A percentile compares a stretch with the other conserved stretches of the same genome.
Conservation (phyloP, 257 asterid genomes). For the Primulina eburnea region DNA sequence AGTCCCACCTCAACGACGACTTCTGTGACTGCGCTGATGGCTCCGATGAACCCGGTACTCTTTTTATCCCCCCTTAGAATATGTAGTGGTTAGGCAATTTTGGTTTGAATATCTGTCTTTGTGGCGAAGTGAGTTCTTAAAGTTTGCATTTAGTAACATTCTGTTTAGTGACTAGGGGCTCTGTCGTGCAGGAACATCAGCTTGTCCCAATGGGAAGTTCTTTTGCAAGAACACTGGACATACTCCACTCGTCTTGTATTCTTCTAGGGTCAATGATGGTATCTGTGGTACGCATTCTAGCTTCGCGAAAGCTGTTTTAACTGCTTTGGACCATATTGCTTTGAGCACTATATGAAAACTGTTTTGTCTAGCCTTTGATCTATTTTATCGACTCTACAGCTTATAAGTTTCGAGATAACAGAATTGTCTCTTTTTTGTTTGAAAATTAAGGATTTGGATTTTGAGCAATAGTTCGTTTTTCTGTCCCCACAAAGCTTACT, state of each 20-base stretch:
- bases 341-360: slow-evolving; percentile 3
- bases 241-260: slow-evolving; percentile 55
- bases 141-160: not conserved
- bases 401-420: not conserved
- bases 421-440: not conserved
- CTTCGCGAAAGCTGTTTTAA: not conserved
- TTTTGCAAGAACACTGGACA: slow-evolving; percentile 88
- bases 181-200: slow-evolving; percentile 83
- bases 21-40: slow-evolving; percentile 96
- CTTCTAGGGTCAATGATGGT: slow-evolving; percentile 93
- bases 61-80: slow-evolving; percentile 3
- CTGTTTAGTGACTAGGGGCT: slow-evolving; percentile 23
- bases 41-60: slow-evolving; percentile 95
- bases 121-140: not conserved
- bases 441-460: not conserved
- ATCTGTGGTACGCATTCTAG: slow-evolving; percentile 66
- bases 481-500: not conserved
- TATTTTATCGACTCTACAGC: slow-evolving; percentile 2
- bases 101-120: slow-evolving; percentile 11
- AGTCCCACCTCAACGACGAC: slow-evolving; percentile 84
- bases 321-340: not conserved
- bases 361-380: not conserved
- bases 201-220: slow-evolving; percentile 86
- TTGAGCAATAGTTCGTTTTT: not conserved
- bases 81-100: not conserved